These are phyloP conservation scores for Flaveria trinervia DNA, from an alignment of 129 eudicot genomes.

Conservation along the genomic window DNA sequence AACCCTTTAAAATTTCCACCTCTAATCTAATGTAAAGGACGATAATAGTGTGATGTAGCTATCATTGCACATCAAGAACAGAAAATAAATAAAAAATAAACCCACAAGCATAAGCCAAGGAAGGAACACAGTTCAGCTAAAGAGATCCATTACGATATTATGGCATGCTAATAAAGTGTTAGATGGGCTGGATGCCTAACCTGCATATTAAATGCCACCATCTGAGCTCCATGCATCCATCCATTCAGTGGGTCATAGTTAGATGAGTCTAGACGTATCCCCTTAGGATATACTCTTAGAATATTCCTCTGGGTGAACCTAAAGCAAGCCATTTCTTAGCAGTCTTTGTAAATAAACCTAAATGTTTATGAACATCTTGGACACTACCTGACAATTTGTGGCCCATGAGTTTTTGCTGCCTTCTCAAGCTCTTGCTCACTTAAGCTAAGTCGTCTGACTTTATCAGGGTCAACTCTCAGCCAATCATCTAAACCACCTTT, in stretches of 20 bases:
- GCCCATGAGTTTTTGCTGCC: constrained; percentile 67
- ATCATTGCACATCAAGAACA: no score
- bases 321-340: constrained; percentile 27
- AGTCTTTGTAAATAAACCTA: constrained; percentile 10
- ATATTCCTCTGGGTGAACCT: constrained; percentile 80
- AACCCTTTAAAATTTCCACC: background rate
- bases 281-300: constrained; percentile 78
- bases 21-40: constrained; percentile 13
- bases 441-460: constrained; percentile 96
- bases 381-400: constrained; percentile 70
- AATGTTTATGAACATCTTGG: background rate
- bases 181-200: constrained; percentile 40
- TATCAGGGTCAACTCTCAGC: constrained; percentile 75
- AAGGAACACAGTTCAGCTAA: constrained; percentile 3
- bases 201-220: constrained; percentile 97
- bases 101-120: background rate
- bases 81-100: no score
- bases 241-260: constrained; percentile 77
- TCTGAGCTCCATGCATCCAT: constrained; percentile 94
- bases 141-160: background rate
- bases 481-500: constrained; percentile 83
- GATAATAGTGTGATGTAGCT: background rate
- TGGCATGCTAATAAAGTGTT: background rate
- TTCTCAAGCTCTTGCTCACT: constrained; percentile 90
- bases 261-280: constrained; percentile 70